Conservation (phyloP, 2,329 filamentous ascomycete species). For the Hymenoscyphus salicellus region DNA sequence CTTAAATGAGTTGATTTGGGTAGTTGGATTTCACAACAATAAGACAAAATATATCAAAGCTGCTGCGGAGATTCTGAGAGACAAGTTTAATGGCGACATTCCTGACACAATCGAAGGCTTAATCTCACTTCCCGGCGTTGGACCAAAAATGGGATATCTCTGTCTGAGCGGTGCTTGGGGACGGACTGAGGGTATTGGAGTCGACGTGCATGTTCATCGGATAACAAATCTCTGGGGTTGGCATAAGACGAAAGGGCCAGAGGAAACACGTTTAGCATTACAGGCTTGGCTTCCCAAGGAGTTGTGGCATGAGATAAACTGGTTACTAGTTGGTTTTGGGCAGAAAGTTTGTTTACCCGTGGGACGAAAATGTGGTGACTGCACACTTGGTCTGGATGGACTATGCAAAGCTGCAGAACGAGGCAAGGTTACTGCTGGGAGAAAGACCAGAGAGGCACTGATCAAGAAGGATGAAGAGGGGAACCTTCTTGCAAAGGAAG, state of each 20-base stretch:
- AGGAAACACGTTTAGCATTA: constrained; percentile 62
- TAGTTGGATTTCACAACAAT: constrained; percentile 73
- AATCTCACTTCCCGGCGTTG: constrained; percentile 64
- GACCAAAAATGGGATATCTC: constrained; percentile 73
- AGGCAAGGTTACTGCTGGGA: constrained; percentile 58
- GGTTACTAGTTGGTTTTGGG: constrained; percentile 68
- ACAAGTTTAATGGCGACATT: constrained; percentile 61
- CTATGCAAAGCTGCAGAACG: constrained; percentile 72
- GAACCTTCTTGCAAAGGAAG: constrained; percentile 31
- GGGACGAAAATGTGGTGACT: constrained; percentile 73
- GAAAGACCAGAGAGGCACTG: constrained; percentile 47
- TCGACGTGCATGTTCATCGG: constrained; percentile 73
- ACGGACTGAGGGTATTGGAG: constrained; percentile 50
- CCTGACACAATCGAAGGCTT: constrained; percentile 63
- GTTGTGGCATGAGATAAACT: constrained; percentile 73
- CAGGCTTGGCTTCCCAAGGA: constrained; percentile 67
- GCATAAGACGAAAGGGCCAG: constrained; percentile 62
- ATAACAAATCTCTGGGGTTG: constrained; percentile 75
- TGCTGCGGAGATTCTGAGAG: constrained; percentile 58
- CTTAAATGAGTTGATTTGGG: constrained; percentile 62
- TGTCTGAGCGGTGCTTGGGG: constrained; percentile 70
- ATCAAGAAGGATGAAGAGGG: constrained; percentile 37
- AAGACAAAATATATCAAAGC: constrained; percentile 71
- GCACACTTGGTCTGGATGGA: constrained; percentile 71
- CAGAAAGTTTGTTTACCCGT: constrained; percentile 69